Percentiles rank a stretch among this genome's conserved stretches.
Evolutionary conservation across 306 rosid genomes (phyloP).

Genomic region (Rosa rugosa): DNA sequence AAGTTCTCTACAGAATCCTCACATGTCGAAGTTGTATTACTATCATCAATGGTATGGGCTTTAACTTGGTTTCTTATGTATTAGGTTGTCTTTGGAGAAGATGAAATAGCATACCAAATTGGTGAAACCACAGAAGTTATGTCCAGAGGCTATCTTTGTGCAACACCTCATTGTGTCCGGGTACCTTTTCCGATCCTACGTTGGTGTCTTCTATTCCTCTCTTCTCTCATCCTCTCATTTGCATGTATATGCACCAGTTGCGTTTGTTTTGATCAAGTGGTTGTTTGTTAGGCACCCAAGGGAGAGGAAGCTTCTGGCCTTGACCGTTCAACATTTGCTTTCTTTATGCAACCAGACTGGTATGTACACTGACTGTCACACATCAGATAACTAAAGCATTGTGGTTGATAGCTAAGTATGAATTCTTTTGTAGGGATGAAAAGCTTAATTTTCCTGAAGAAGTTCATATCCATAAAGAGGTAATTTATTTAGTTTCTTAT

Average conservation of each 20-base stretch:
- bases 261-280: constrained; percentile 8
- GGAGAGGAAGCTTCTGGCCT: constrained; percentile 67
- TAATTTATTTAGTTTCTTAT: constrained; percentile 21
- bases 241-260: background rate
- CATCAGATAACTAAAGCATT: background rate
- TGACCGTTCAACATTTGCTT: constrained; percentile 86
- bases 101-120: constrained; percentile 91
- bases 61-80: constrained; percentile 4
- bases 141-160: constrained; percentile 87
- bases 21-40: background rate
- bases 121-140: constrained; percentile 95
- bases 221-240: background rate
- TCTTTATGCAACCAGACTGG: constrained; percentile 99
- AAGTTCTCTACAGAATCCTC: background rate
- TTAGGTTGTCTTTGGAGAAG: constrained; percentile 78
- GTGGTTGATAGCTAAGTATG: background rate
- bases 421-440: constrained; percentile 67
- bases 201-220: background rate
- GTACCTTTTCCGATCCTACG: constrained; percentile 37
- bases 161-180: constrained; percentile 96
- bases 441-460: constrained; percentile 72
- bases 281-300: constrained; percentile 60
- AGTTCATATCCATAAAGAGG: constrained; percentile 78
- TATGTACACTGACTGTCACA: constrained; percentile 22
- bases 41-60: constrained; percentile 3